Conservation (phyloP, 306 rosid species). For the Sesbania bispinosa region DNA sequence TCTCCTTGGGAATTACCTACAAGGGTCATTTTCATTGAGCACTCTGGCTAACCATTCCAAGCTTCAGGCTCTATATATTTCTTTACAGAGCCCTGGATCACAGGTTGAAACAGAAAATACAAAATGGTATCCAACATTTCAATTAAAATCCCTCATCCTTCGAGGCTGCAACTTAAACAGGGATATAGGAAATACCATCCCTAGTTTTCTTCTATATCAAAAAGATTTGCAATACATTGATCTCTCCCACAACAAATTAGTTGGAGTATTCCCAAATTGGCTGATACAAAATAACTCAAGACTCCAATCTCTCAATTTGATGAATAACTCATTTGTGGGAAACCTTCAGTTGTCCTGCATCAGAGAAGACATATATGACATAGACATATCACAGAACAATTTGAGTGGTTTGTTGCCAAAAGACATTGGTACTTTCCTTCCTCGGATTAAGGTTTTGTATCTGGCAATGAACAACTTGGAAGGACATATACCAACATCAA, state of each 20-base stretch:
- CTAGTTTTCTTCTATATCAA: conserved; percentile 30
- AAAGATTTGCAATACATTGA: not conserved
- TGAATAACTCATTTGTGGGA: no score
- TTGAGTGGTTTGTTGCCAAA: conserved; percentile 15
- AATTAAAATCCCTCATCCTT: not conserved
- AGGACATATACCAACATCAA: conserved; percentile 22
- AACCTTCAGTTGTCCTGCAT: no score
- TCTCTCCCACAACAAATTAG: conserved; percentile 18
- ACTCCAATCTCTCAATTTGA: no score
- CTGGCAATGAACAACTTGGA: conserved; percentile 16
- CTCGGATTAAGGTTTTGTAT: not conserved
- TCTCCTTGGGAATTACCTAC: not conserved
- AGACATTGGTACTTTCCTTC: conserved; percentile 17
- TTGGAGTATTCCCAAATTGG: conserved; percentile 30
- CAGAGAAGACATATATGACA: not conserved
- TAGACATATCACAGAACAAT: conserved; percentile 27
- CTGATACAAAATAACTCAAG: no score
- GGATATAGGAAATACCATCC: not conserved
- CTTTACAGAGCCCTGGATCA: not conserved
- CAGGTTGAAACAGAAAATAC: conserved; percentile 20
- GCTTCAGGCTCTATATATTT: conserved; percentile 3
- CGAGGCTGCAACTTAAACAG: conserved; percentile 18
- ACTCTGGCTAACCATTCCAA: conserved; percentile 26
- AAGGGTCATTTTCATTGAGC: conserved; percentile 27
- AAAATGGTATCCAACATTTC: conserved; percentile 28